Evolutionary conservation across 495 filamentous ascomycete species (phyloP).

Genomic region (Friedmanniomyces endolithicus): DNA sequence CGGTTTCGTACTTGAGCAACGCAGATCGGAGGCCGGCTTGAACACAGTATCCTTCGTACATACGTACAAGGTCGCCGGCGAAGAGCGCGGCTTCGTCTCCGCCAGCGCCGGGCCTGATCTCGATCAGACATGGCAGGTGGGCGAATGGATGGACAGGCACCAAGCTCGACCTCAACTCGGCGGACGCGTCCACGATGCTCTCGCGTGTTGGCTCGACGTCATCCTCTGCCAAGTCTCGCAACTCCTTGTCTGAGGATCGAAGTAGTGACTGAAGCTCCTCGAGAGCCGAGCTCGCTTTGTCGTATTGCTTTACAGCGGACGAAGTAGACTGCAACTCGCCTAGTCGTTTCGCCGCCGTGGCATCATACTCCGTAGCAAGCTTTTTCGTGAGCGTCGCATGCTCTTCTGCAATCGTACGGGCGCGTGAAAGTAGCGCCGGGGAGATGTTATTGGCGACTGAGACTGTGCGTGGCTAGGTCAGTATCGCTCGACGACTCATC

Average conservation of each 20-base stretch:
- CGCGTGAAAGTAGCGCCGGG: constrained; percentile 49
- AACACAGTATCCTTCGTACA: constrained; percentile 76
- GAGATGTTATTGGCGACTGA: constrained; percentile 32
- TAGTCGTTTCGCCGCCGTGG: constrained; percentile 56
- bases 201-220: constrained; percentile 56
- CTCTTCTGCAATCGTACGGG: constrained; percentile 51
- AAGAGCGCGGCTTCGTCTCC: constrained; percentile 86
- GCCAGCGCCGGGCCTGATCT: constrained; percentile 87
- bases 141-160: constrained; percentile 87
- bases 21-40: constrained; percentile 46
- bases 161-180: constrained; percentile 56
- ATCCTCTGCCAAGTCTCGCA: constrained; percentile 58
- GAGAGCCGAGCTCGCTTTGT: constrained; percentile 38
- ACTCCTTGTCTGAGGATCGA: constrained; percentile 45
- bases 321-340: constrained; percentile 65
- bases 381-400: constrained; percentile 51
- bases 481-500: not conserved
- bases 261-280: constrained; percentile 23
- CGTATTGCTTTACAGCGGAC: constrained; percentile 56
- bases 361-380: constrained; percentile 53
- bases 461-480: not conserved
- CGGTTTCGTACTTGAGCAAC: constrained; percentile 42
- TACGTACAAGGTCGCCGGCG: constrained; percentile 69
- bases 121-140: constrained; percentile 79
- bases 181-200: constrained; percentile 46